A percentile compares a stretch with the other conserved stretches of the same genome.
Conservation (phyloP, 148 eudicot genomes). For the Rhododendron kiyosumense region DNA sequence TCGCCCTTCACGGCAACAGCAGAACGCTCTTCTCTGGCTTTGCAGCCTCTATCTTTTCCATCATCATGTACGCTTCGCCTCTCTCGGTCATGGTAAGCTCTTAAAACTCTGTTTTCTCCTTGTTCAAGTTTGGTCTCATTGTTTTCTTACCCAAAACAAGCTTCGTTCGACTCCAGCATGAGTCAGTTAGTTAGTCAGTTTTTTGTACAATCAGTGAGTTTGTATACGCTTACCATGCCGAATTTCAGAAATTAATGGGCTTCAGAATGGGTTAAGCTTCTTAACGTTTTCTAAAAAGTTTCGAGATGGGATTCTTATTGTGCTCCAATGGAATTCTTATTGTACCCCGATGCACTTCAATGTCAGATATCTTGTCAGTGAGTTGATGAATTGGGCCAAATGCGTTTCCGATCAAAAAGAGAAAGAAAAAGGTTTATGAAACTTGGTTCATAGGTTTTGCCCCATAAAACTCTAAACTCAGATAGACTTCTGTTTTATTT, state of each 20-base stretch:
- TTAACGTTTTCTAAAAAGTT: too few relatives aligned
- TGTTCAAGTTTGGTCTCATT: neutral
- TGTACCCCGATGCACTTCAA: too few relatives aligned
- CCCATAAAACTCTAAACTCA: neutral
- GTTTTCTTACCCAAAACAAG: neutral
- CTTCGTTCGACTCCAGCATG: neutral
- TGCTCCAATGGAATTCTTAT: too few relatives aligned
- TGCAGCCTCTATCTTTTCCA: conserved; percentile 70
- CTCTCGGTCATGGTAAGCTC: conserved; percentile 60
- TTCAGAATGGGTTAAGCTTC: too few relatives aligned
- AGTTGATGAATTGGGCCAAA: too few relatives aligned
- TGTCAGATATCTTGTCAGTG: too few relatives aligned
- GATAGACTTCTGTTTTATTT: neutral
- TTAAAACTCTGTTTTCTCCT: neutral
- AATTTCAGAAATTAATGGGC: too few relatives aligned
- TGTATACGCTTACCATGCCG: too few relatives aligned
- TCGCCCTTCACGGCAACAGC: conserved; percentile 59
- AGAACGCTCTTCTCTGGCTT: conserved; percentile 70
- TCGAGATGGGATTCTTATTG: too few relatives aligned
- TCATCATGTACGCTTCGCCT: conserved; percentile 86
- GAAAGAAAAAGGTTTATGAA: neutral
- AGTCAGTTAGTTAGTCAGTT: too few relatives aligned
- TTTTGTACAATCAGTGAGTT: too few relatives aligned
- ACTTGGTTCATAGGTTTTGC: neutral
- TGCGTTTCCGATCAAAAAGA: too few relatives aligned